Base-by-base conservation (phyloP, 805 yeast species). In the Suhomyces sp. region DNA sequence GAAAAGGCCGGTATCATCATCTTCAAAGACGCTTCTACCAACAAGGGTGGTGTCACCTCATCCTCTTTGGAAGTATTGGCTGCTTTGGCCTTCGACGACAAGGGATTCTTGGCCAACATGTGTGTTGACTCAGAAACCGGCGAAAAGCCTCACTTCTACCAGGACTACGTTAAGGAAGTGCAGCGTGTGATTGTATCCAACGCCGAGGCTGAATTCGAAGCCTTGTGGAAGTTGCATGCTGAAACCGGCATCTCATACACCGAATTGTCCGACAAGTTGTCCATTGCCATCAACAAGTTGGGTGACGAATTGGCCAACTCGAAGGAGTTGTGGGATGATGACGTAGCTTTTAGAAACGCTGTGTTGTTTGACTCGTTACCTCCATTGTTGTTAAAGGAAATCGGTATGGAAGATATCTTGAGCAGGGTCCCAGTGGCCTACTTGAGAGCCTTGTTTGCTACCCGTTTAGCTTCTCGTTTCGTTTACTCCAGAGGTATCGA, bases 11-110 rank as follows among this genome's bases (percentile, higher is more conserved):
- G 98, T 40, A 85, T 90, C 49, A 70, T 91, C 50, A 79, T 94
- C 50, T 89, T 90, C 75, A 94, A 94, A 72, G 99, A 93, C 77
- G 97, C 98, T 13, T 89, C 97, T 10, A 91, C 97, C 45, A 93
- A 93, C 75, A 93, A 93, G 74, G 99, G 99, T 65, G 99, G 99
- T 75, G 99, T 93, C 50, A 93, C 99, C 1, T 92, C 97, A 2
- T 91, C 97, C 1, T 92, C 97, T 1, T 78, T 90, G 62, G 99
- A 93, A 72, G 99, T 93, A 10, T 80, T 93, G 61, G 97, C 97
- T 8, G 93, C 99, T 2, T 82, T 93, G 55, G 87, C 97, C 2
- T 87, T 94, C 65, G 91, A 86, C 64, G 99, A 93, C 70, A 82
- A 80, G 49, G 88, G 85, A 35, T 94, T 93, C 77, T 80, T 86